phyloP scores from a whole-genome alignment of 371 early-diverging fungal genomes.

The Nosema muscidifuracis region DNA sequence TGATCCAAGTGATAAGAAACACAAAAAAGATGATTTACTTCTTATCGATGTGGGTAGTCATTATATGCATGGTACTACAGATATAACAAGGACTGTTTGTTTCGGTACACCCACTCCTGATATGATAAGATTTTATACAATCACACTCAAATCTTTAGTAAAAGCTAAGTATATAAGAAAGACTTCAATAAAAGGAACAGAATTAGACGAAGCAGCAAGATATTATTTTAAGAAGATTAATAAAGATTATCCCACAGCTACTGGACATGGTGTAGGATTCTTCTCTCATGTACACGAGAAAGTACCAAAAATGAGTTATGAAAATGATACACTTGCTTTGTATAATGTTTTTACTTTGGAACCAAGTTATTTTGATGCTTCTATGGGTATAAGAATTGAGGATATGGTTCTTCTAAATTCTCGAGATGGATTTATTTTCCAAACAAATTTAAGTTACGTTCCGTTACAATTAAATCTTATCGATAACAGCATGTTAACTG shows the following conservation, averaged over 20 bases:
- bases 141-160: constrained; percentile 90
- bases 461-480: constrained; percentile 58
- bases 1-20: constrained; percentile 70
- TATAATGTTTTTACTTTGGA: constrained; percentile 65
- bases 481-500: constrained; percentile 43
- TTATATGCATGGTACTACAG: constrained; percentile 86
- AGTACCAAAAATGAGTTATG: constrained; percentile 80
- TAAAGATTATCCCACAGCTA: constrained; percentile 91
- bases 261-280: constrained; percentile 95
- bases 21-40: constrained; percentile 71
- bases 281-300: constrained; percentile 95
- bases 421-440: constrained; percentile 63
- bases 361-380: constrained; percentile 90
- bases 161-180: constrained; percentile 71
- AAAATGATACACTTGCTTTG: constrained; percentile 3
- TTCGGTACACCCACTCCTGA: constrained; percentile 75
- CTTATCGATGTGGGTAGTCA: constrained; percentile 95
- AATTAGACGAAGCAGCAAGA: not conserved
- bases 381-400: constrained; percentile 95
- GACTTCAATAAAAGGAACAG: constrained; percentile 69
- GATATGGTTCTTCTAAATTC: constrained; percentile 67
- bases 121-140: constrained; percentile 83
- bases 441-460: constrained; percentile 55
- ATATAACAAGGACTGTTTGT: constrained; percentile 87
- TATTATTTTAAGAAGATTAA: constrained; percentile 67